Evolutionary conservation across 2,329 filamentous ascomycete genomes (phyloP), one percentile per base, ranked within the genome.

Genomic region (Talaromyces sp.): DNA sequence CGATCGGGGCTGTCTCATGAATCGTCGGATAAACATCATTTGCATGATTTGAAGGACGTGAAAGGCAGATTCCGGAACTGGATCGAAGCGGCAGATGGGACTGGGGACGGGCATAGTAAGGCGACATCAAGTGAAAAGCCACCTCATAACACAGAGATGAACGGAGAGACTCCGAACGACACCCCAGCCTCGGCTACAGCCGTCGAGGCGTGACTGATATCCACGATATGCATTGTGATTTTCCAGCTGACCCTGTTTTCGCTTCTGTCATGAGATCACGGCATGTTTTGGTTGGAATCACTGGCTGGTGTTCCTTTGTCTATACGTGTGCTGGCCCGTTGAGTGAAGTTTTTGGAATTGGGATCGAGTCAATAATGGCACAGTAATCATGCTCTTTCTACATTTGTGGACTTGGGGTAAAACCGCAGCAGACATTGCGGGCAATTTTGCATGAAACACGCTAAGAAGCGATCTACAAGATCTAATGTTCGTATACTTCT

Each of bases 21-120:
- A n/a, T 63, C 51, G 29, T 36, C 19, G 31, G 19, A 45, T 75
- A 43, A 65, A 70, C 5, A 70, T 70, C 45, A 36, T 40, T 69
- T 76, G 3, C 75, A 77, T 65, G 73, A 76, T 45, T 75, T 78
- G 71, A 74, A 75, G n/a, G 74, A 78, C 56, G 70, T 77, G 19
- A 77, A 74, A 65, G 73, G 76, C 13, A 76, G 77, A 58, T 69
- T 78, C 25, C 74, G 74, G 70, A 70, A 70, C 31, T 78, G 76
- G 76, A 72, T 73, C 29, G 74, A 77, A 65, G 69, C 69, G 10
- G 73, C 61, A 43, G 65, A 63, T 49, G 56, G 45, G 19, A 56
- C 54, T 10, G 58, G 40, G 19, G 58, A 64, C 5, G 43, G 54
- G 13, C 40, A 62, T 22, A 27, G 19, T 47, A 29, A 34, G 31